Evolutionary conservation across 1,284 basidiomycete species (phyloP).

Genomic region (Somion occarium): DNA sequence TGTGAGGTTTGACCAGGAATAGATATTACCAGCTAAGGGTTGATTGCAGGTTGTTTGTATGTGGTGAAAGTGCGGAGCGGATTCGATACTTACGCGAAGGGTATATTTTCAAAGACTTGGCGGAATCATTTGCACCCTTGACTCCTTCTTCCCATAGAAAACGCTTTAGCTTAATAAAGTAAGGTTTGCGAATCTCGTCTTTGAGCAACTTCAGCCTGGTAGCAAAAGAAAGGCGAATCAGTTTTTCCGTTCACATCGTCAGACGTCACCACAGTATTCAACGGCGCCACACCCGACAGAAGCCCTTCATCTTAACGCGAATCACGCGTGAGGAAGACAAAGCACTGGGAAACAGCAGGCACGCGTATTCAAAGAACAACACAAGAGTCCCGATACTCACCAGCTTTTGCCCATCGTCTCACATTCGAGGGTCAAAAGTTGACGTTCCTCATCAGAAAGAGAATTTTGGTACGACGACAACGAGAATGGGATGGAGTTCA

Average conservation of each 20-base stretch:
- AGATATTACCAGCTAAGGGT: slow-evolving; percentile 63
- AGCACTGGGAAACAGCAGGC: neutral
- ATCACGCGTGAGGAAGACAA: neutral
- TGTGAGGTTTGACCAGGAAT: slow-evolving; percentile 74
- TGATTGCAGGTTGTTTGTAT: slow-evolving; percentile 5
- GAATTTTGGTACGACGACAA: slow-evolving; percentile 48
- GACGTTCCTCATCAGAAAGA: slow-evolving; percentile 52
- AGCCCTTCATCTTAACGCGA: neutral
- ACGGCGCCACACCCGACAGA: neutral
- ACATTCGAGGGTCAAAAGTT: slow-evolving; percentile 61
- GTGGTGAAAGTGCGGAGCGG: slow-evolving; percentile 1
- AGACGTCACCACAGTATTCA: neutral
- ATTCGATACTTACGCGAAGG: slow-evolving; percentile 49
- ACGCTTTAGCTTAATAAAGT: slow-evolving; percentile 67
- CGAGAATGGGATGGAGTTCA: slow-evolving; percentile 72
- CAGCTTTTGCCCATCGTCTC: slow-evolving; percentile 72
- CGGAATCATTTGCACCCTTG: slow-evolving; percentile 43
- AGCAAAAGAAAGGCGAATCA: slow-evolving; percentile 1
- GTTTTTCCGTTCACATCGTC: neutral
- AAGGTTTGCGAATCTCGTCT: slow-evolving; percentile 69
- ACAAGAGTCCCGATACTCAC: slow-evolving; percentile 32
- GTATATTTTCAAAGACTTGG: slow-evolving; percentile 47
- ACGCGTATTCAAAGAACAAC: neutral
- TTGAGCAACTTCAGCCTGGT: slow-evolving; percentile 67
- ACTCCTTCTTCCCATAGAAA: slow-evolving; percentile 70